phyloP scores from a whole-genome alignment of 192 early-diverging fungal genomes.

The Linnemannia elongata region DNA sequence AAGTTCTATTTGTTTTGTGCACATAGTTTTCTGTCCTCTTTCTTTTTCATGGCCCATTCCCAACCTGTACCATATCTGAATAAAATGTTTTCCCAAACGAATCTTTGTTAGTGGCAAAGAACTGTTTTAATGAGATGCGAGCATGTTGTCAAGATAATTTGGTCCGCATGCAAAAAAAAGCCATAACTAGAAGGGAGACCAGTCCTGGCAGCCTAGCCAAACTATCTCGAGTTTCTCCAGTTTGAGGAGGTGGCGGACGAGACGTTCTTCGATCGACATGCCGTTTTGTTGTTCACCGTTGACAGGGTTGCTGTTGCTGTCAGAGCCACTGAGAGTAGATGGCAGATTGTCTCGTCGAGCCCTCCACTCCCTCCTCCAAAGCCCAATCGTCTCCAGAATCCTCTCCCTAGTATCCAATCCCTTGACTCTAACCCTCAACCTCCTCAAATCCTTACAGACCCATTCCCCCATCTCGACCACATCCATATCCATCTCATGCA shows the following conservation, averaged over 20 bases:
- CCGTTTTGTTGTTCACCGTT: neutral
- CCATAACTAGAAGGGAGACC: neutral
- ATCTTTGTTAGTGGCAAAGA: neutral
- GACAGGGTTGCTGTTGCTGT: neutral
- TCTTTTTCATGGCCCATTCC: neutral
- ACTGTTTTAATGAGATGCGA: neutral
- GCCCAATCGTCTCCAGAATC: neutral
- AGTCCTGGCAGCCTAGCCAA: slow-evolving; percentile 10
- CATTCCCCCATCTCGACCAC: neutral
- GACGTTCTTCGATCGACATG: slow-evolving; percentile 4
- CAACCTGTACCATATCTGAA: slow-evolving; percentile 5
- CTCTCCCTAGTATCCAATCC: neutral
- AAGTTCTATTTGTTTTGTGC: slow-evolving; percentile 6
- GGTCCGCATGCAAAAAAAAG: neutral
- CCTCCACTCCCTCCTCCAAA: neutral
- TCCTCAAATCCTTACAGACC: neutral
- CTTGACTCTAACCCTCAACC: neutral
- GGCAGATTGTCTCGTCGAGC: neutral
- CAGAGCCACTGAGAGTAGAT: too few relatives aligned
- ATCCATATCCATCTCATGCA: slow-evolving; percentile 14
- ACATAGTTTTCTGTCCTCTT: neutral
- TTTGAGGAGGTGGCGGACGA: neutral
- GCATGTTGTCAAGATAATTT: neutral
- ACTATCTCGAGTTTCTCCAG: neutral
- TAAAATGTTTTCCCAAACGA: neutral